A percentile compares a stretch with the other conserved stretches of the same genome.
These are phyloP conservation scores for Rhizomucor miehei DNA, from an alignment of 371 early-diverging fungal species.

Conservation along the genomic window DNA sequence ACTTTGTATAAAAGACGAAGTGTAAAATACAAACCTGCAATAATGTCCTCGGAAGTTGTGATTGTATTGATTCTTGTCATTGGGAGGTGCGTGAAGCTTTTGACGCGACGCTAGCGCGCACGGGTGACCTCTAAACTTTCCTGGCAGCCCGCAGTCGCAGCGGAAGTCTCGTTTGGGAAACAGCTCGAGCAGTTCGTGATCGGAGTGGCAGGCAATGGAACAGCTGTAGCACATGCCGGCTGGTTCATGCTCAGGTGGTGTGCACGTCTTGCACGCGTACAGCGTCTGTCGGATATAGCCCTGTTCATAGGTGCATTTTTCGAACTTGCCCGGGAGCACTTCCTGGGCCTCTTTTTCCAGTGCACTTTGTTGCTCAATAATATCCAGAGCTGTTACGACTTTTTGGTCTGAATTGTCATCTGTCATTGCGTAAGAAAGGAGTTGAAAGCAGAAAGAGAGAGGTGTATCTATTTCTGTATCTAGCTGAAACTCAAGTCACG, in stretches of 20 bases:
- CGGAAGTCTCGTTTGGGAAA: slow-evolving; percentile 80
- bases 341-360: slow-evolving; percentile 56
- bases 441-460: too few relatives aligned
- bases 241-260: slow-evolving; percentile 27
- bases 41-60: slow-evolving; percentile 80
- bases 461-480: too few relatives aligned
- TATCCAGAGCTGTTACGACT: slow-evolving; percentile 52
- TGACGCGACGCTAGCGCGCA: slow-evolving; percentile 34
- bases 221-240: slow-evolving; percentile 83
- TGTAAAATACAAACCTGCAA: slow-evolving; percentile 60
- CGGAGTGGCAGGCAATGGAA: slow-evolving; percentile 77
- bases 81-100: slow-evolving; percentile 37
- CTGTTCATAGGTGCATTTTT: slow-evolving; percentile 71
- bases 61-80: slow-evolving; percentile 70
- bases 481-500: too few relatives aligned
- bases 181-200: slow-evolving; percentile 78
- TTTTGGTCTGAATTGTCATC: slow-evolving; percentile 2
- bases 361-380: slow-evolving; percentile 47
- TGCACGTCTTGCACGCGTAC: slow-evolving; percentile 86
- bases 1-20: slow-evolving; percentile 1
- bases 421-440: background rate
- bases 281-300: slow-evolving; percentile 80
- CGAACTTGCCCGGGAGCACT: slow-evolving; percentile 69
- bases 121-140: slow-evolving; percentile 32
- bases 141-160: slow-evolving; percentile 81